Evolutionary conservation across 2,329 filamentous ascomycete species (phyloP).

Genomic region (Ophiostoma ips): DNA sequence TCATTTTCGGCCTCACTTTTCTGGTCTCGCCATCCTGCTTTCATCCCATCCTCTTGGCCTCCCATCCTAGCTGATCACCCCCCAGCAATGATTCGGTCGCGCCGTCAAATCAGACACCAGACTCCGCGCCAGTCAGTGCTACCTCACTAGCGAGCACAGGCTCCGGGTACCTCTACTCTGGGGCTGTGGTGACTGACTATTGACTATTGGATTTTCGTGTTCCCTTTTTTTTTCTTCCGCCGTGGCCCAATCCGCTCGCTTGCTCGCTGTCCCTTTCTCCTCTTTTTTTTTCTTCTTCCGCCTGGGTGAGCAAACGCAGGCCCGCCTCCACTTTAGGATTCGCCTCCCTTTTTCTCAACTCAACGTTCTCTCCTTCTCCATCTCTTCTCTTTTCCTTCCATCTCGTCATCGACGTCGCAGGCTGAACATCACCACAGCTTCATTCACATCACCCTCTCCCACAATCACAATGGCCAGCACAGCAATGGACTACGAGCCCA

Average conservation of each 20-base stretch:
- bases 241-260: neutral
- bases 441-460: neutral
- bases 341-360: constrained; percentile 8
- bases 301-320: neutral
- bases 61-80: too few species aligned
- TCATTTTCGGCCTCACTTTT: neutral
- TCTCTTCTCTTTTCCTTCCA: neutral
- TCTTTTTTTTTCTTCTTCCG: constrained; percentile 1
- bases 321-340: constrained; percentile 4
- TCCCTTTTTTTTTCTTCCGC: neutral
- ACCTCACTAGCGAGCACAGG: neutral
- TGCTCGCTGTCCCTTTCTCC: constrained; percentile 4
- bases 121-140: neutral
- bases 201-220: neutral
- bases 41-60: neutral
- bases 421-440: neutral
- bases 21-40: neutral
- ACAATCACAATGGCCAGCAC: constrained; percentile 41
- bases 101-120: neutral
- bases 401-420: constrained; percentile 5
- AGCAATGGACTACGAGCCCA: constrained; percentile 57
- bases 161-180: neutral
- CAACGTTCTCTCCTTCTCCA: constrained; percentile 2
- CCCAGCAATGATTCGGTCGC: too few species aligned
- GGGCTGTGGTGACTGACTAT: neutral